Evolutionary conservation across 768 basidiomycete genomes (phyloP).

Genomic region (Amanita exitialis): DNA sequence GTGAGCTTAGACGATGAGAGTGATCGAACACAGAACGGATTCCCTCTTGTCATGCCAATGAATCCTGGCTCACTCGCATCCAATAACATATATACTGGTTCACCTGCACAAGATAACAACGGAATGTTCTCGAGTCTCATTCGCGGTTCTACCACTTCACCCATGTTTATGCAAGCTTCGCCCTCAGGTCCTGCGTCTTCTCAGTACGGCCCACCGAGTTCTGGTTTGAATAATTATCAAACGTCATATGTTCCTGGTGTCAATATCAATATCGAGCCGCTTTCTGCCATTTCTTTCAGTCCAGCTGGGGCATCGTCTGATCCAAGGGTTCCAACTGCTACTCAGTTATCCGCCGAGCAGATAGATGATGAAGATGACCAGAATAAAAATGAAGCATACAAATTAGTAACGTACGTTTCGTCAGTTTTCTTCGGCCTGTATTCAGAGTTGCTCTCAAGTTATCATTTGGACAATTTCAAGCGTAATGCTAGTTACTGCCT

Average conservation of each 20-base stretch:
- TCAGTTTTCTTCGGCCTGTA: background rate
- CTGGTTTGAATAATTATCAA: slow-evolving; percentile 31
- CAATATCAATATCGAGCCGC: slow-evolving; percentile 46
- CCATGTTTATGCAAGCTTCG: slow-evolving; percentile 50
- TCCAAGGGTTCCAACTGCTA: slow-evolving; percentile 21
- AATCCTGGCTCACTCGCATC: slow-evolving; percentile 22
- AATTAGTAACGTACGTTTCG: slow-evolving; percentile 60
- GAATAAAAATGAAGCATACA: slow-evolving; percentile 70
- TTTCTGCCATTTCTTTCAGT: slow-evolving; percentile 41
- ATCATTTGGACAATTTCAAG: slow-evolving; percentile 87
- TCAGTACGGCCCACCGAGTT: slow-evolving; percentile 29
- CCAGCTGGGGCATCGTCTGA: slow-evolving; percentile 18
- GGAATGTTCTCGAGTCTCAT: slow-evolving; percentile 55
- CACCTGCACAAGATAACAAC: slow-evolving; percentile 33
- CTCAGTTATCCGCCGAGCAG: slow-evolving; percentile 28
- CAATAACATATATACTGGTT: slow-evolving; percentile 34
- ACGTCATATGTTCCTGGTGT: slow-evolving; percentile 46
- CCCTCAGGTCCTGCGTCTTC: slow-evolving; percentile 27
- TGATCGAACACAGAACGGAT: slow-evolving; percentile 31
- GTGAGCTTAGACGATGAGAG: slow-evolving; percentile 29
- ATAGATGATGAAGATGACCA: slow-evolving; percentile 60
- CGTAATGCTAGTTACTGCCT: slow-evolving; percentile 81
- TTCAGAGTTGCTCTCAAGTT: slow-evolving; percentile 31
- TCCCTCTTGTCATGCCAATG: slow-evolving; percentile 50
- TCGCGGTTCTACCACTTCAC: slow-evolving; percentile 39